Evolutionary conservation across 805 yeast genomes (phyloP).

Genomic region (Yarrowia deformans): DNA sequence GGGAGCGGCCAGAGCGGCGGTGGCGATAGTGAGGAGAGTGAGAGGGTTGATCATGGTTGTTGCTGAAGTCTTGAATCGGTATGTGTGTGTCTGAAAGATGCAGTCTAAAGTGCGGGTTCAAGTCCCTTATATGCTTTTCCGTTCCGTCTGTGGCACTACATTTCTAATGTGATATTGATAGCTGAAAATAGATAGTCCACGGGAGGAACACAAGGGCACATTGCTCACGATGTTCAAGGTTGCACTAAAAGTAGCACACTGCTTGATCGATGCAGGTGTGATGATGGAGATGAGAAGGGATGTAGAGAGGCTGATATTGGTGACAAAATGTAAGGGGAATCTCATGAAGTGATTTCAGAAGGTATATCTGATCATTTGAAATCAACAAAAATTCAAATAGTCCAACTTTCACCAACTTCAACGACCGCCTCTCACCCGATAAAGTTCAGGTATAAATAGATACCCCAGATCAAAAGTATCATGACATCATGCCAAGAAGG

Average conservation of each 20-base stretch:
- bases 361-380: too few species aligned
- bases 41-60: not conserved
- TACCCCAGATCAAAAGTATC: not conserved
- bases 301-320: not conserved
- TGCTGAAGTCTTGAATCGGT: not conserved
- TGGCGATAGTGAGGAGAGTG: not conserved
- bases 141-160: not conserved
- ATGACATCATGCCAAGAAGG: constrained; percentile 6
- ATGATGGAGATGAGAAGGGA: not conserved
- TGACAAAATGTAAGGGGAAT: too few species aligned
- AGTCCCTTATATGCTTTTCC: constrained; percentile 3
- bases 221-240: constrained; percentile 20
- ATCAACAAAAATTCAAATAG: too few species aligned
- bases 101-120: not conserved
- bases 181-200: not conserved
- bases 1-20: constrained; percentile 18
- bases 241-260: constrained; percentile 2
- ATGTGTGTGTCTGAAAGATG: not conserved
- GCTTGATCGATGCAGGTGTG: constrained; percentile 8
- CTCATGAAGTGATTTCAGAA: too few species aligned
- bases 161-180: not conserved
- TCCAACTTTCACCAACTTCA: too few species aligned
- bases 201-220: not conserved
- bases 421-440: too few species aligned
- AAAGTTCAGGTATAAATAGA: too few species aligned